Evolutionary conservation across 192 early-diverging fungal genomes (phyloP).

Genomic region (Dimargaris cristalligena): DNA sequence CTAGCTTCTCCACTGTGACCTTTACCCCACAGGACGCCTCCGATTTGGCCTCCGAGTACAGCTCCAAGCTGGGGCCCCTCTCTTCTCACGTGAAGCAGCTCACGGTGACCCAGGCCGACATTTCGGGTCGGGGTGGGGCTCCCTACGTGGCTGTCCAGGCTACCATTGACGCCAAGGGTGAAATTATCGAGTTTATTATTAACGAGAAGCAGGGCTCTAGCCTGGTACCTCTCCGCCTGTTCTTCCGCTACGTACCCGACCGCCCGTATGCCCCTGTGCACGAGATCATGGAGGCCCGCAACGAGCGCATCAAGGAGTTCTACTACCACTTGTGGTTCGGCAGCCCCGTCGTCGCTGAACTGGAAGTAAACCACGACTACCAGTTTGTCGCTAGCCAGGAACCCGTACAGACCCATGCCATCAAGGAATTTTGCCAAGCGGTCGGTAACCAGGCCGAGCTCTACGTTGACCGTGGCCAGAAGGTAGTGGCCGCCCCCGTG

Average conservation of each 20-base stretch:
- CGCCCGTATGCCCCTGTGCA: constrained; percentile 23
- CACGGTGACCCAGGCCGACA: constrained; percentile 33
- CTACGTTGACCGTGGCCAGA: constrained; percentile 48
- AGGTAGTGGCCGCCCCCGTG: constrained; percentile 63
- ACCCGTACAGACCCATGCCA: constrained; percentile 36
- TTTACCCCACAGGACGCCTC: constrained; percentile 8
- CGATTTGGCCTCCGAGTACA: constrained; percentile 8
- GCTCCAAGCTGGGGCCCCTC: neutral
- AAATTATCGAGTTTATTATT: constrained; percentile 39
- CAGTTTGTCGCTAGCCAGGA: constrained; percentile 46
- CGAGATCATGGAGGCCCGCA: constrained; percentile 40
- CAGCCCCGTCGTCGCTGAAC: constrained; percentile 26
- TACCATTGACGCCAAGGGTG: constrained; percentile 23
- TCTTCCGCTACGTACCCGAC: constrained; percentile 64
- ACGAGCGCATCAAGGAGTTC: constrained; percentile 71
- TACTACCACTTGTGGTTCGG: constrained; percentile 73
- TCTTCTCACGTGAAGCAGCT: constrained; percentile 15
- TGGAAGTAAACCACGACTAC: constrained; percentile 39
- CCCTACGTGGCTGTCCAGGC: constrained; percentile 32
- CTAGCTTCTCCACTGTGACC: neutral
- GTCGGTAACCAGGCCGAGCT: constrained; percentile 53
- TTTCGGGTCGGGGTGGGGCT: constrained; percentile 28
- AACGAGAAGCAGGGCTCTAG: constrained; percentile 39
- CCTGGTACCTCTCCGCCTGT: constrained; percentile 56
- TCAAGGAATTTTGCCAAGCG: constrained; percentile 57